Evolutionary conservation across 176 grass and related monocot species (phyloP), one percentile per base, ranked within the genome.

Genomic region (Eleusine coracana): DNA sequence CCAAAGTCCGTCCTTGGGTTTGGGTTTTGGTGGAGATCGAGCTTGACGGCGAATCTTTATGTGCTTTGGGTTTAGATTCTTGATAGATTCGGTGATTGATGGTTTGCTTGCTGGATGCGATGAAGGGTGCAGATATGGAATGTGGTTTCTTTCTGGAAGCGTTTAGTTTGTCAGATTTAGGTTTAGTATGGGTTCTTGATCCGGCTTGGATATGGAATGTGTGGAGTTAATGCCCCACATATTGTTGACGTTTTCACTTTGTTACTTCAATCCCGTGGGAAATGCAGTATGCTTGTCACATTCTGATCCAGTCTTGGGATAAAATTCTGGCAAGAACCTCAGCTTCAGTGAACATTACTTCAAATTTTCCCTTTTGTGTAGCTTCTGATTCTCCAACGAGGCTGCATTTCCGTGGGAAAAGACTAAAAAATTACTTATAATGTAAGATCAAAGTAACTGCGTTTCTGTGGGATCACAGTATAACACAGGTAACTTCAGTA

Each of bases 1-100:
- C 66, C 62, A 66, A 39, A 38, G 29, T 68, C 8, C 38, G 25
- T 80, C 20, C 25, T 78, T 78, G 52, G 51, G 42, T 72, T 70
- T 44, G 25, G 29, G n/a, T 61, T 75, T 75, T 8, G 44, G 27
- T 31, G 41, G 75, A 46, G 28, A 25, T 37, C 0, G 68, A 36
- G 2, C 40, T 37, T 66, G 62, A 21, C 40, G 11, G 14, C 44
- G 40, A 89, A 72, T 42, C 3, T 66, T 73, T 20, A 67, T 73
- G 17, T 4, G 28, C 28, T 73, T 36, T 7, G 13, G 54, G 56
- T 17, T 2, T 59, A n/a, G 18, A 50, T 58, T 88, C 7, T 68
- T 28, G 37, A 34, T 59, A 14, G 50, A 5, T 11, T 71, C 18
- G 8, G 23, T 7, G 21, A 3, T 20, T 55, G 51, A 6, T 39